Evolutionary conservation across 257 asterid species (phyloP).

Genomic region (Pogostemon cablin): DNA sequence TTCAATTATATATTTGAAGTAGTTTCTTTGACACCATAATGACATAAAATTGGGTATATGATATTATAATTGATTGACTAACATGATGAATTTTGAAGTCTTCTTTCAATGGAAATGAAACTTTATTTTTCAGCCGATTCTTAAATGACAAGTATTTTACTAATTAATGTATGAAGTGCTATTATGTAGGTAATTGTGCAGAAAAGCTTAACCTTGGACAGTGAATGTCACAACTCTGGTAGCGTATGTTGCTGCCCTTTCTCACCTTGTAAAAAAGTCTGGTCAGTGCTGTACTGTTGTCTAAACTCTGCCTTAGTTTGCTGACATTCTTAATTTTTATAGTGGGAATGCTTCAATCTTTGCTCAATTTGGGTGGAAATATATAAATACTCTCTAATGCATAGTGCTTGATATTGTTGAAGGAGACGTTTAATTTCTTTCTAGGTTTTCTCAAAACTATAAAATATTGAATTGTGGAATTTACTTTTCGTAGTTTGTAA

Average conservation of each 20-base stretch:
- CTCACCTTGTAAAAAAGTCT: slow-evolving; percentile 63
- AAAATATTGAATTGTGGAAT: slow-evolving; percentile 19
- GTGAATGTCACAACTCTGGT: slow-evolving; percentile 44
- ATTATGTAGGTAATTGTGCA: slow-evolving; percentile 49
- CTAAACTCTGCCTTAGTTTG: slow-evolving; percentile 13
- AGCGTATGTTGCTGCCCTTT: slow-evolving; percentile 68
- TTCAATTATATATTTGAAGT: not conserved
- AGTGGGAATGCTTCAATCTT: slow-evolving; percentile 20
- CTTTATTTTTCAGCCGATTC: slow-evolving; percentile 16
- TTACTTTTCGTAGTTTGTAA: slow-evolving; percentile 10
- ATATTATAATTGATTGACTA: slow-evolving; percentile 4
- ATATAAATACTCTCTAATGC: slow-evolving; percentile 3
- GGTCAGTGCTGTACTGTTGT: slow-evolving; percentile 48
- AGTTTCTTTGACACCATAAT: not conserved
- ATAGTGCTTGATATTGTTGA: not conserved
- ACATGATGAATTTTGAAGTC: slow-evolving; percentile 13
- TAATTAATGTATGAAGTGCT: slow-evolving; percentile 25
- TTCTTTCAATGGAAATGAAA: slow-evolving; percentile 1
- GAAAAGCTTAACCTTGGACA: slow-evolving; percentile 42
- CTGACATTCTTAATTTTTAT: slow-evolving; percentile 5
- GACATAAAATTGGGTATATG: slow-evolving; percentile 13
- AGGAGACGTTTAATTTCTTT: slow-evolving; percentile 1
- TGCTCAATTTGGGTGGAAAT: not conserved
- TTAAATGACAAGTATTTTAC: not conserved
- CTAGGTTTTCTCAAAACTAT: not conserved